Evolutionary conservation across 257 asterid genomes (phyloP).

Genomic region (Penstemon davidsonii): DNA sequence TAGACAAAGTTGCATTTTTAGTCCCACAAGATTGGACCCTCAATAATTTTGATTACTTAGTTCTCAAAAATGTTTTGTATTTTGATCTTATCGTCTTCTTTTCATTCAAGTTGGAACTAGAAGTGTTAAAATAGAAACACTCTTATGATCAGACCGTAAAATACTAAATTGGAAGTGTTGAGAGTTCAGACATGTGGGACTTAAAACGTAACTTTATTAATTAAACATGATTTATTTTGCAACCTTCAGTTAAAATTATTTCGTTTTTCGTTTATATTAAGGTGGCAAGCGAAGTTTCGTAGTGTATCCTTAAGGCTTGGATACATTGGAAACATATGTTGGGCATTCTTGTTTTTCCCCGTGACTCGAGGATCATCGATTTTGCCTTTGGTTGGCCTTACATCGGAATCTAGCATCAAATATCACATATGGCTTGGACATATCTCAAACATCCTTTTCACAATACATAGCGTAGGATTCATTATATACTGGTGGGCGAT

Average conservation of each 20-base stretch:
- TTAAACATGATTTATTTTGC: no score
- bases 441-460: slow-evolving; percentile 42
- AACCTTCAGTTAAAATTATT: no score
- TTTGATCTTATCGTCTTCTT: no score
- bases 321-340: slow-evolving; percentile 52
- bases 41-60: background rate
- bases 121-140: no score
- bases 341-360: slow-evolving; percentile 62
- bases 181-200: no score
- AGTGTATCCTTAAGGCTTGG: slow-evolving; percentile 52
- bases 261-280: slow-evolving; percentile 15
- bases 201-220: no score
- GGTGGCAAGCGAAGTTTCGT: slow-evolving; percentile 57
- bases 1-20: background rate
- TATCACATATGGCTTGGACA: slow-evolving; percentile 82
- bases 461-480: slow-evolving; percentile 56
- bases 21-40: background rate
- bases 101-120: no score
- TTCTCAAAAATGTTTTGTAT: background rate
- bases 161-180: no score
- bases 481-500: slow-evolving; percentile 55
- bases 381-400: slow-evolving; percentile 59
- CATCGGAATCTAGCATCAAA: slow-evolving; percentile 70
- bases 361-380: slow-evolving; percentile 67
- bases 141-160: no score